These are phyloP conservation scores for Gastrolobium bilobum DNA, from an alignment of 306 rosid genomes.

Conservation along the genomic window DNA sequence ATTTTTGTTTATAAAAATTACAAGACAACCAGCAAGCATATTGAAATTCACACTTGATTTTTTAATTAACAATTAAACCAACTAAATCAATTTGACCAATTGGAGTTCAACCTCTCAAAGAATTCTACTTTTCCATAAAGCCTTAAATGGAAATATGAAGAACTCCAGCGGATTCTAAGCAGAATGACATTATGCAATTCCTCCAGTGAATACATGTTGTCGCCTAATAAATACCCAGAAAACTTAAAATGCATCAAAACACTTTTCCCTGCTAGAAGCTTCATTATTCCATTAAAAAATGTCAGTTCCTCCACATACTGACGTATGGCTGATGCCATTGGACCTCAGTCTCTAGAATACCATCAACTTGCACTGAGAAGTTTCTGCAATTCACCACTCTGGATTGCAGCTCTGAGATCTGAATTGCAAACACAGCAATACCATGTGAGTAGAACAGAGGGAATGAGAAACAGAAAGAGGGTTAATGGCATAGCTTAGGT, in stretches of 20 bases:
- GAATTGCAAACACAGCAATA: conserved; percentile 36
- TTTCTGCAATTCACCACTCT: conserved; percentile 81
- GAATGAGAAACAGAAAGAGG: not conserved
- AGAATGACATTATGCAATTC: conserved; percentile 31
- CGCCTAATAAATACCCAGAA: conserved; percentile 28
- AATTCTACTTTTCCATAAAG: not conserved
- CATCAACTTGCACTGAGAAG: conserved; percentile 74
- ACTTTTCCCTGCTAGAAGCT: conserved; percentile 1
- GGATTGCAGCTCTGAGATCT: conserved; percentile 80
- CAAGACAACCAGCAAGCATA: not conserved
- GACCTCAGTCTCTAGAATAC: conserved; percentile 22
- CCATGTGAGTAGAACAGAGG: not conserved
- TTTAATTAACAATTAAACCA: not conserved
- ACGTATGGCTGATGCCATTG: conserved; percentile 29
- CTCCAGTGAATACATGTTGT: not conserved
- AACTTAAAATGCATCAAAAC: conserved; percentile 39
- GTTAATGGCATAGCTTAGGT: not conserved
- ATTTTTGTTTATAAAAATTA: not conserved
- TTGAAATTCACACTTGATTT: conserved; percentile 18
- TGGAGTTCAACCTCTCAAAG: conserved; percentile 4
- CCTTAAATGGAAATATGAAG: not conserved
- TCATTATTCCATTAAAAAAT: conserved; percentile 1
- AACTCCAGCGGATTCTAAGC: conserved; percentile 20
- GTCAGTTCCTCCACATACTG: conserved; percentile 1
- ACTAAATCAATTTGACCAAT: not conserved